A percentile compares a stretch with the other conserved stretches of the same genome.
These are phyloP conservation scores for Chloris gayana DNA, from an alignment of 176 grass and related monocot genomes.

Conservation along the genomic window DNA sequence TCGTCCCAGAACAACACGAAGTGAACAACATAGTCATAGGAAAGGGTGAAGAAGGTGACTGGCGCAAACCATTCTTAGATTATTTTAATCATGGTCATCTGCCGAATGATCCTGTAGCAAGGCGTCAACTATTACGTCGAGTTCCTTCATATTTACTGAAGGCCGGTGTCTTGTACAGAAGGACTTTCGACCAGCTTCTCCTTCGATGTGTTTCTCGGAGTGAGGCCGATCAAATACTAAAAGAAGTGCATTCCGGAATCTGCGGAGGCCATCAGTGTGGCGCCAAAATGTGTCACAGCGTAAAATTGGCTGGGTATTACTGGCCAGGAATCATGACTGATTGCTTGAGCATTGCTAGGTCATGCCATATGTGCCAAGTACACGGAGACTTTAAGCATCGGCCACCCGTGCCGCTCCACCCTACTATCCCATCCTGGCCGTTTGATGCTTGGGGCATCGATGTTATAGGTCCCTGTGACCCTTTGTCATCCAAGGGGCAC, in stretches of 20 bases:
- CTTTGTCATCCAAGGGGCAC: neutral
- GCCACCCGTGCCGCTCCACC: no score
- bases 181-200: neutral
- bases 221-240: neutral
- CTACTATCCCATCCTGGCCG: no score
- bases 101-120: neutral
- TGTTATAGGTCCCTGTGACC: no score
- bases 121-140: neutral
- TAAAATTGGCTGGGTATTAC: neutral
- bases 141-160: neutral
- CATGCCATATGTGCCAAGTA: neutral
- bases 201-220: neutral
- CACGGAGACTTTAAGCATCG: neutral
- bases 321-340: neutral
- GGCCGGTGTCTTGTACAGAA: neutral
- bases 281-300: neutral
- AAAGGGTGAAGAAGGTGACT: neutral
- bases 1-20: neutral
- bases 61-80: neutral
- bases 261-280: neutral
- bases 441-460: no score
- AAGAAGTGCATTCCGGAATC: neutral
- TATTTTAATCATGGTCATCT: neutral
- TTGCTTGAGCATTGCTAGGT: neutral
- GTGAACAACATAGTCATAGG: neutral